Percentiles rank a stretch among this genome's conserved stretches.
Conservation (phyloP, 2,329 filamentous ascomycete genomes). For the Lachnellula willkommii region DNA sequence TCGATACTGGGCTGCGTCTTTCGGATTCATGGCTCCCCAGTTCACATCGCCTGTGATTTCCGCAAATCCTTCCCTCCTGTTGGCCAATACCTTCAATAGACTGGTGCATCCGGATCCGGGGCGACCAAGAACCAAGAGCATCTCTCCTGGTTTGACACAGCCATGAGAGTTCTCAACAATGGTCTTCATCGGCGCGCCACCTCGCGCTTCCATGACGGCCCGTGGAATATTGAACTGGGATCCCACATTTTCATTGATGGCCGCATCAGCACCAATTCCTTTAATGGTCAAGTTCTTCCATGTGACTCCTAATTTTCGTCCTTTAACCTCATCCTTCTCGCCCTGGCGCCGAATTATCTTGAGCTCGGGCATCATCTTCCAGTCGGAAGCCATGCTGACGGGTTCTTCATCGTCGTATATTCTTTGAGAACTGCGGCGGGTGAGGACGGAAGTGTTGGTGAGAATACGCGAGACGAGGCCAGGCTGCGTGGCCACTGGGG, state of each 20-base stretch:
- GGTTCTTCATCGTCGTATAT: conserved; percentile 19
- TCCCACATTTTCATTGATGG: conserved; percentile 26
- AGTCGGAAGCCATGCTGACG: conserved; percentile 20
- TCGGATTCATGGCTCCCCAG: conserved; percentile 43
- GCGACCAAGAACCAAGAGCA: conserved; percentile 64
- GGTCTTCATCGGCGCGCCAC: conserved; percentile 57
- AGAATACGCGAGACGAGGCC: conserved; percentile 6
- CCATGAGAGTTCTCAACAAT: conserved; percentile 62
- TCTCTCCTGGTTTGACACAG: conserved; percentile 67
- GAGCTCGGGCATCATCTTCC: conserved; percentile 28
- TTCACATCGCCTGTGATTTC: conserved; percentile 53
- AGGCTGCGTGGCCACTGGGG: neutral
- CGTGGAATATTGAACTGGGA: conserved; percentile 25
- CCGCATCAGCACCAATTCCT: conserved; percentile 28
- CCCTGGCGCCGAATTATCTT: conserved; percentile 17
- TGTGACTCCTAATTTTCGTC: conserved; percentile 32
- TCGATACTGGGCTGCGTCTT: conserved; percentile 42
- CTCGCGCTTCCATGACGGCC: conserved; percentile 41
- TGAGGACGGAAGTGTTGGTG: conserved; percentile 14
- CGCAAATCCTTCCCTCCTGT: conserved; percentile 55
- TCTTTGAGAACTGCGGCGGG: conserved; percentile 9
- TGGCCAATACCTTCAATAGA: conserved; percentile 63
- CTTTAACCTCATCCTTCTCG: conserved; percentile 23
- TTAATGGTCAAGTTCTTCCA: conserved; percentile 29
- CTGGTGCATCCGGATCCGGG: conserved; percentile 68